Evolutionary conservation across 352 stramenopile species (phyloP).

Genomic region (Phytophthora constricta): DNA sequence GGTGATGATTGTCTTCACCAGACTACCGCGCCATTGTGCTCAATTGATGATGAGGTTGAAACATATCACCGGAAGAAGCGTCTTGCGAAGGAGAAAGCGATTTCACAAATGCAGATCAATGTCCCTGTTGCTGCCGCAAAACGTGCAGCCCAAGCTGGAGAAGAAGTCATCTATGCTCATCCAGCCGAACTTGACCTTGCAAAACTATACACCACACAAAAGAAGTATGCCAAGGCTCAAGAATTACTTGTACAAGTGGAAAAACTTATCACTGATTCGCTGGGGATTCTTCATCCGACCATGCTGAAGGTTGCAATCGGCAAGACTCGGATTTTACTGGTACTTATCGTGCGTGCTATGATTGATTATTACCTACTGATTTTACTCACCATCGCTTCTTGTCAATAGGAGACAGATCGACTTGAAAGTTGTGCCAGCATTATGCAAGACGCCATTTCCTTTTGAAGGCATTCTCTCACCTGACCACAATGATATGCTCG

Average conservation of each 20-base stretch:
- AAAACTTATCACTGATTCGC: slow-evolving; percentile 36
- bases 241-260: slow-evolving; percentile 40
- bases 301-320: slow-evolving; percentile 65
- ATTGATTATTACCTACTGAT: neutral
- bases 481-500: slow-evolving; percentile 57
- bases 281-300: slow-evolving; percentile 57
- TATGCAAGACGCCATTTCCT: slow-evolving; percentile 37
- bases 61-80: slow-evolving; percentile 55
- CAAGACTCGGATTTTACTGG: slow-evolving; percentile 42
- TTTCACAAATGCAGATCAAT: slow-evolving; percentile 65
- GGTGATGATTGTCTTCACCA: neutral
- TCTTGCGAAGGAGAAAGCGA: slow-evolving; percentile 52
- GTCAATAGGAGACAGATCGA: slow-evolving; percentile 36
- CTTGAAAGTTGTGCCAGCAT: slow-evolving; percentile 23
- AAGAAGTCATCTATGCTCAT: slow-evolving; percentile 50
- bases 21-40: neutral
- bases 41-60: slow-evolving; percentile 51
- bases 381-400: neutral
- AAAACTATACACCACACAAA: slow-evolving; percentile 64
- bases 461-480: slow-evolving; percentile 46
- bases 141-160: slow-evolving; percentile 42
- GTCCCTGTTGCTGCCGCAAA: slow-evolving; percentile 54
- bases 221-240: slow-evolving; percentile 58
- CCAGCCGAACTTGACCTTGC: slow-evolving; percentile 63
- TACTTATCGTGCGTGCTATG: slow-evolving; percentile 5